These are phyloP conservation scores for Ceratocystis colombiana DNA, from an alignment of 2,329 filamentous ascomycete species.

Conservation along the genomic window DNA sequence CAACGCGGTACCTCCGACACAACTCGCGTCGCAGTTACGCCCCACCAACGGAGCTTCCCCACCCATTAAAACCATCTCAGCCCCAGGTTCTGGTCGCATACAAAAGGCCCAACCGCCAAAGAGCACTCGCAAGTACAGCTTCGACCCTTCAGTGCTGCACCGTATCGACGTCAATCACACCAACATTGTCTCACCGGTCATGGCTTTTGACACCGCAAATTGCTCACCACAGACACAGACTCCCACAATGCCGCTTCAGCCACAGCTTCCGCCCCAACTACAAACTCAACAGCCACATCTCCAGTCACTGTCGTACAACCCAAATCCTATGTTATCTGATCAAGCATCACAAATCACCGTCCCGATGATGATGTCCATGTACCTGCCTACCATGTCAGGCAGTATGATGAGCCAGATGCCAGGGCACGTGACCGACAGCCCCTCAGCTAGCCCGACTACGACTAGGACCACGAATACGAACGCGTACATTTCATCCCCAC, in stretches of 20 bases:
- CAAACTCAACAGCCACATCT: constrained; percentile 27
- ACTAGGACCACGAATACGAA: too few relatives aligned
- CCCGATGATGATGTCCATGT: constrained; percentile 22
- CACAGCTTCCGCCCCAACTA: constrained; percentile 27
- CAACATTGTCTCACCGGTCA: constrained; percentile 36
- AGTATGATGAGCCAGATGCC: constrained; percentile 22
- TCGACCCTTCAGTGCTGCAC: constrained; percentile 41
- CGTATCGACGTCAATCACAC: constrained; percentile 46
- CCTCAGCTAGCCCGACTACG: constrained; percentile 13
- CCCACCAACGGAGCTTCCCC: constrained; percentile 28
- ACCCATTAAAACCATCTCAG: constrained; percentile 24
- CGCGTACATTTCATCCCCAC: constrained; percentile 27
- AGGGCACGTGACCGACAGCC: not conserved
- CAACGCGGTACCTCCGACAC: not conserved
- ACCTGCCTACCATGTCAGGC: constrained; percentile 12
- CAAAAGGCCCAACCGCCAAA: constrained; percentile 37
- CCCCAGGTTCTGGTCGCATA: constrained; percentile 36
- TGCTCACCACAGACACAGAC: constrained; percentile 27
- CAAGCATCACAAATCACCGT: constrained; percentile 24
- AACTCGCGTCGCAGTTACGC: not conserved
- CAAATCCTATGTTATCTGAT: not conserved
- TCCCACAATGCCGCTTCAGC: constrained; percentile 27
- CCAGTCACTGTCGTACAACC: constrained; percentile 10
- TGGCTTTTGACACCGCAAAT: constrained; percentile 26
- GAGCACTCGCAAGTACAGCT: constrained; percentile 39